Evolutionary conservation across 345 rosid species (phyloP).

Genomic region (Alliaria petiolata): DNA sequence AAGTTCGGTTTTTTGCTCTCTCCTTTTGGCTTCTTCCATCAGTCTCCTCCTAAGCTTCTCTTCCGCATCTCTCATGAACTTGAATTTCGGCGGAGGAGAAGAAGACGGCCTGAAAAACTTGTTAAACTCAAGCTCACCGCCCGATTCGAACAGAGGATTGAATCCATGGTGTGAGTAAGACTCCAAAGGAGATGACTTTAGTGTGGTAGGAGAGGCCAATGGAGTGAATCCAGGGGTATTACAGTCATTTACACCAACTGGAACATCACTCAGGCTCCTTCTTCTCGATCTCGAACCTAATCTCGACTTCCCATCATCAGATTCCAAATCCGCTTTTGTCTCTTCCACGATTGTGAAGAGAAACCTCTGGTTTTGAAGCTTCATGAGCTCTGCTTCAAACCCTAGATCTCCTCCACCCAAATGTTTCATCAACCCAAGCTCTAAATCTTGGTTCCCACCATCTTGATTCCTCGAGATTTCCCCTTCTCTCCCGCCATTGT

Average conservation of each 20-base stretch:
- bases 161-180: conserved; percentile 51
- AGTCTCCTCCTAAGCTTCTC: conserved; percentile 67
- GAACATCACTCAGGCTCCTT: conserved; percentile 69
- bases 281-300: conserved; percentile 56
- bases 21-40: conserved; percentile 52
- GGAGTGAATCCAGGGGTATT: conserved; percentile 61
- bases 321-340: conserved; percentile 91
- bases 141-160: conserved; percentile 89
- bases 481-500: conserved; percentile 6
- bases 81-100: conserved; percentile 92
- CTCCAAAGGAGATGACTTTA: conserved; percentile 47
- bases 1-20: conserved; percentile 4
- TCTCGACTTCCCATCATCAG: conserved; percentile 75
- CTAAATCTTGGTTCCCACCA: conserved; percentile 39
- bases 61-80: conserved; percentile 95
- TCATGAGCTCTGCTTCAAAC: conserved; percentile 82
- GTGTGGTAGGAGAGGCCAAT: conserved; percentile 61
- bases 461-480: conserved; percentile 24
- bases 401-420: conserved; percentile 45
- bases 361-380: conserved; percentile 89
- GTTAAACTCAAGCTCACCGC: conserved; percentile 48
- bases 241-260: conserved; percentile 16
- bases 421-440: conserved; percentile 58
- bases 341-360: conserved; percentile 96
- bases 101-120: conserved; percentile 39